phyloP scores from a whole-genome alignment of 257 asterid species.

The Solanum bulbocastanum region DNA sequence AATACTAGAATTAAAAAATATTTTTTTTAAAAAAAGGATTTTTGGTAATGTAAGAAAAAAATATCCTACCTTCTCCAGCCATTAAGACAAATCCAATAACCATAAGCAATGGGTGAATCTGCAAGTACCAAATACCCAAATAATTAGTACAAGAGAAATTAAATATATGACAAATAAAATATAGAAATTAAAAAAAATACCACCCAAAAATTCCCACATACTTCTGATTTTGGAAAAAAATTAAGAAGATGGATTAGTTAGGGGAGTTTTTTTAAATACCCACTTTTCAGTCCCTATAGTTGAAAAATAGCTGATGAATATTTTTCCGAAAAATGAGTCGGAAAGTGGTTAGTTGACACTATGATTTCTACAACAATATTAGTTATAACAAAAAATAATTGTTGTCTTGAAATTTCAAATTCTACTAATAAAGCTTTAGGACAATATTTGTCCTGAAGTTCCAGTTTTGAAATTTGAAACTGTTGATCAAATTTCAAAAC shows the following conservation, averaged over 20 bases:
- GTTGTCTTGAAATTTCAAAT: background rate
- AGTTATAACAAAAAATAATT: background rate
- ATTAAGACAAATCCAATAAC: slow-evolving; percentile 41
- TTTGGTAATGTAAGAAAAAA: background rate
- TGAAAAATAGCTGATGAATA: background rate
- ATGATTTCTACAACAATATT: background rate
- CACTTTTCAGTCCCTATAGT: background rate
- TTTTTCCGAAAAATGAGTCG: background rate
- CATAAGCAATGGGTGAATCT: slow-evolving; percentile 66
- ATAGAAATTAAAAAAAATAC: background rate
- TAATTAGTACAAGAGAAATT: background rate
- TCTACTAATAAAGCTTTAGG: background rate
- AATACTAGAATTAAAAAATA: background rate
- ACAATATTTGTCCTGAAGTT: background rate
- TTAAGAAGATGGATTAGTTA: background rate
- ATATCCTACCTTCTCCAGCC: slow-evolving; percentile 45
- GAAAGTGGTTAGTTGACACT: background rate
- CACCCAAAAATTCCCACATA: background rate
- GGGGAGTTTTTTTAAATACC: background rate
- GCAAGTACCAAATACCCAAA: background rate
- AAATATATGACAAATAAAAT: background rate
- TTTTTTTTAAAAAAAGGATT: too few relatives aligned
- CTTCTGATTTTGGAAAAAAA: background rate
- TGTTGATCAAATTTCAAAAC: background rate
- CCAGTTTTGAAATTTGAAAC: background rate